phyloP scores from a whole-genome alignment of 192 early-diverging fungal genomes.

The Coemansia erecta region DNA sequence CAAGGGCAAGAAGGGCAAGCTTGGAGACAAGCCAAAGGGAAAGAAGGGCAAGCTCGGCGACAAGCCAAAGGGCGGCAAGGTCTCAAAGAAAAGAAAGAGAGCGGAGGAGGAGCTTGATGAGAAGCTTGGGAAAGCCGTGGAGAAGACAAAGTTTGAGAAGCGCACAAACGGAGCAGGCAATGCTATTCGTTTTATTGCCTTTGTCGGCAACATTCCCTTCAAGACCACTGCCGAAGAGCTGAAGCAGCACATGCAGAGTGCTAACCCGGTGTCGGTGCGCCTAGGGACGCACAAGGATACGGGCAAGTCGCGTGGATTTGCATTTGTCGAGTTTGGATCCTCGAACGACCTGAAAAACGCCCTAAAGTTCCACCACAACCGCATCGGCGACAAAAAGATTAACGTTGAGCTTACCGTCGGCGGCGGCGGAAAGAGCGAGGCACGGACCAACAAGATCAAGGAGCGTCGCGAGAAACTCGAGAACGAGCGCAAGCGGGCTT shows the following conservation, averaged over 20 bases:
- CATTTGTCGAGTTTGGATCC: slow-evolving; percentile 66
- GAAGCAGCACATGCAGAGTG: slow-evolving; percentile 58
- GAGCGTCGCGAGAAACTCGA: slow-evolving; percentile 37
- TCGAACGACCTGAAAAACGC: slow-evolving; percentile 59
- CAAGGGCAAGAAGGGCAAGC: slow-evolving; percentile 9
- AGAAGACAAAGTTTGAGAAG: slow-evolving; percentile 36
- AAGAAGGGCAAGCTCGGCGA: slow-evolving; percentile 7
- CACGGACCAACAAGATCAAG: slow-evolving; percentile 38
- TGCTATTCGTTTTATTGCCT: slow-evolving; percentile 53
- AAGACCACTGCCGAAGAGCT: slow-evolving; percentile 64
- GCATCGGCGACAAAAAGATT: slow-evolving; percentile 63
- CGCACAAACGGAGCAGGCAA: slow-evolving; percentile 19
- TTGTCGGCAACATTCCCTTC: slow-evolving; percentile 68
- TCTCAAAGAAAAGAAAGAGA: background rate
- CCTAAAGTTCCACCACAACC: slow-evolving; percentile 62
- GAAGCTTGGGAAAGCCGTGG: background rate
- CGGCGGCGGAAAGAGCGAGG: slow-evolving; percentile 64
- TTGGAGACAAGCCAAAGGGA: slow-evolving; percentile 5
- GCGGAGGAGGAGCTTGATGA: background rate
- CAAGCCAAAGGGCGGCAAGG: slow-evolving; percentile 7
- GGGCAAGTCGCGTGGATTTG: slow-evolving; percentile 70
- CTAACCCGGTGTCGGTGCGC: slow-evolving; percentile 60
- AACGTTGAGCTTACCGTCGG: slow-evolving; percentile 75
- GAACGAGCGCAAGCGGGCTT: slow-evolving; percentile 29
- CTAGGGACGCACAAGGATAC: slow-evolving; percentile 68